Base-by-base conservation (phyloP, 495 filamentous ascomycete genomes). In the Symbiotaphrina buchneri region DNA sequence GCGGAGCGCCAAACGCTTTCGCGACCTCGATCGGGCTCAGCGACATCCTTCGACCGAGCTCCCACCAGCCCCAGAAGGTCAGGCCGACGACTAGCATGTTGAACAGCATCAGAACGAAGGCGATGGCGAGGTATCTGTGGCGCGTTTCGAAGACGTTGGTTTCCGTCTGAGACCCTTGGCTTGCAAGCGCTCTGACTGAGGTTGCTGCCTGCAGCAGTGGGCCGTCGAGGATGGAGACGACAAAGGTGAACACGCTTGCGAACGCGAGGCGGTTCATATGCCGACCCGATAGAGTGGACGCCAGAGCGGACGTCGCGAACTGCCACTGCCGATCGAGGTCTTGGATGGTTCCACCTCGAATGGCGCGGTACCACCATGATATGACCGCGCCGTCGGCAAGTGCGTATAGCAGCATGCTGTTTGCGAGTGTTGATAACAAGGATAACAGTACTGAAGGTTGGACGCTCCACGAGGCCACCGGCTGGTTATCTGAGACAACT, bases 1-100 rank as follows among this genome's bases (percentile, higher is more conserved):
- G 14, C n/a, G 30, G 40, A 5, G 42, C 42, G 10, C 32, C 32
- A 27, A 44, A 45, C 14, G 41, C 41, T 21, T 45, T 44, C 5
- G 32, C 41, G 18, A 36, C 37, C 30, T 44, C 41, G 4, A 44
- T 32, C 6, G 41, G 41, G 15, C 30, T 41, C 23, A 44, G 20
- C 10, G 24, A 32, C 11, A 37, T 21, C 10, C 16, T 17, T 3
- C 41, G 24, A 6, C 37, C 41, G 4, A 44, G 23, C 17, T 33
- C 15, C 41, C 41, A 45, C 35, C 35, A 44, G 10, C 42, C 38
- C 6, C 10, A 1, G 33, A 44, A 43, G 19, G 32, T 35, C 3
- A 29, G 18, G 5, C 37, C 3, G 8, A 44, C 26, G 28, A n/a
- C 7, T 5, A 38, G 1, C 17, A 38, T 15, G 21, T 18, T 26